Evolutionary conservation across 306 rosid genomes (phyloP).

Genomic region (Erythrophleum fordii): DNA sequence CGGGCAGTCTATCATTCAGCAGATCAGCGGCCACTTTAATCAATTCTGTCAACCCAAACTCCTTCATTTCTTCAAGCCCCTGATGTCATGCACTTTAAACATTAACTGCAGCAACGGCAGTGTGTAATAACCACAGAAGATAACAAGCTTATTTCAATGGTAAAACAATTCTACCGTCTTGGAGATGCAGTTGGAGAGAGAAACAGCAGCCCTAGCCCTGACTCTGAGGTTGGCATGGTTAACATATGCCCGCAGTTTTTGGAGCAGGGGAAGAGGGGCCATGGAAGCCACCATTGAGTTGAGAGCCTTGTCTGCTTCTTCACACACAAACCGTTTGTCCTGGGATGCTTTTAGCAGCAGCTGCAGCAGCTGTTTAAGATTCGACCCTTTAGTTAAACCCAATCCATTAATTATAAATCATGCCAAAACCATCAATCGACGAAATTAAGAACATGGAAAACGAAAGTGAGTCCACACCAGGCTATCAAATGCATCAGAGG

Average conservation of each 20-base stretch:
- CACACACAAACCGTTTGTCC: constrained; percentile 90
- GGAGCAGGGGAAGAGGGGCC: constrained; percentile 76
- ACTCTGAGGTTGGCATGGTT: constrained; percentile 73
- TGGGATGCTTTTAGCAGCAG: constrained; percentile 85
- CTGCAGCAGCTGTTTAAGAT: constrained; percentile 69
- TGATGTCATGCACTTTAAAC: constrained; percentile 32
- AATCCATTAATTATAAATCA: neutral
- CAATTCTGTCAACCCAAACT: constrained; percentile 65
- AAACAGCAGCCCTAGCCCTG: constrained; percentile 84
- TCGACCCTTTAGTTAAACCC: constrained; percentile 35
- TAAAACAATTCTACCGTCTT: constrained; percentile 63
- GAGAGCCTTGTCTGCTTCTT: constrained; percentile 87
- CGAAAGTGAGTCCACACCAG: constrained; percentile 55
- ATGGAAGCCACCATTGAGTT: constrained; percentile 63
- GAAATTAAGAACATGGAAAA: neutral
- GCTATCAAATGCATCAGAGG: constrained; percentile 69
- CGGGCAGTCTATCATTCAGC: constrained; percentile 88
- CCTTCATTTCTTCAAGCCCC: constrained; percentile 77
- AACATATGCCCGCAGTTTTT: constrained; percentile 59
- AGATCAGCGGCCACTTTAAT: constrained; percentile 74
- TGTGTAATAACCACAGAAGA: neutral
- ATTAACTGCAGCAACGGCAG: neutral
- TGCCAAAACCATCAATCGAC: neutral
- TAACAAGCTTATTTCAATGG: neutral
- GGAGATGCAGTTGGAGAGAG: constrained; percentile 74